These are phyloP conservation scores for Orychophragmus violaceus DNA, from an alignment of 345 rosid species.

Conservation along the genomic window DNA sequence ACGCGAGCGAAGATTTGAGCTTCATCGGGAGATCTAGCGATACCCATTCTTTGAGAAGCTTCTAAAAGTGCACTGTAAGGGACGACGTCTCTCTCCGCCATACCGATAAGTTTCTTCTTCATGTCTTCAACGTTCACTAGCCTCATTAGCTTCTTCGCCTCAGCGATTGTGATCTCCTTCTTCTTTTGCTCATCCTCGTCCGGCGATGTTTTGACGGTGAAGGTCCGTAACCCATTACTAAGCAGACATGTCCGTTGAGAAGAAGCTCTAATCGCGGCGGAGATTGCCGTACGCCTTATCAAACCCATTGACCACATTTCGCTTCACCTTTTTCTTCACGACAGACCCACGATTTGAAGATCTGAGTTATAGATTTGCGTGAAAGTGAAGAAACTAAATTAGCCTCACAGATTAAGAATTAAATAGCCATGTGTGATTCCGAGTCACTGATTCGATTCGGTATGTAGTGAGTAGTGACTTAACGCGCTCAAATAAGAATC, in stretches of 20 bases:
- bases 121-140: constrained; percentile 74
- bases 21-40: constrained; percentile 65
- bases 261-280: constrained; percentile 5
- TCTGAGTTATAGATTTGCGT: neutral
- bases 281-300: constrained; percentile 16
- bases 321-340: neutral
- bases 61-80: constrained; percentile 47
- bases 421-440: neutral
- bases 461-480: neutral
- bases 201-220: neutral
- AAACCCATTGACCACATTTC: constrained; percentile 29
- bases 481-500: neutral
- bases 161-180: constrained; percentile 37
- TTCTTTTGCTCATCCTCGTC: neutral
- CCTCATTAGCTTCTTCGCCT: constrained; percentile 75
- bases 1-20: constrained; percentile 64
- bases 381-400: neutral
- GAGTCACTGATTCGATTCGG: too few species aligned
- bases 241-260: neutral
- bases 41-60: constrained; percentile 55
- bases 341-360: neutral
- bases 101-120: constrained; percentile 51
- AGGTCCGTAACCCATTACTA: neutral
- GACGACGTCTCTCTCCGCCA: constrained; percentile 61
- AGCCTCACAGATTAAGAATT: neutral